phyloP scores from a whole-genome alignment of 345 rosid genomes.

The Aegle marmelos region DNA sequence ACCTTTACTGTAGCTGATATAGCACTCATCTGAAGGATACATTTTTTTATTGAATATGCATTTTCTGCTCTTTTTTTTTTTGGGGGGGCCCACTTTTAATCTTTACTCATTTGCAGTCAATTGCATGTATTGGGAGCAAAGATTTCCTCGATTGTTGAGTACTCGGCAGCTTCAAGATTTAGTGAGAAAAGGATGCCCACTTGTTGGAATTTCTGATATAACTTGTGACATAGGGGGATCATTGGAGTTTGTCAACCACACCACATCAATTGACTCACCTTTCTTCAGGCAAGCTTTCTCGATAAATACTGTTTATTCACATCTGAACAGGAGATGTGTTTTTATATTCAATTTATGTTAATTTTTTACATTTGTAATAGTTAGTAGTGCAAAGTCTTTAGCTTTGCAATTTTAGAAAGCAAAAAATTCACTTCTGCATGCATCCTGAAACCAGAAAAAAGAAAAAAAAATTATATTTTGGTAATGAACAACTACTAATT shows the following conservation, averaged over 20 bases:
- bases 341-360: not conserved
- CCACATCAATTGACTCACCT: conserved; percentile 78
- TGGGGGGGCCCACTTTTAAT: not conserved
- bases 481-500: not conserved
- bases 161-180: conserved; percentile 65
- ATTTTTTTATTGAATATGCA: not conserved
- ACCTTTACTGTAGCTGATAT: not conserved
- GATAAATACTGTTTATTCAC: not conserved
- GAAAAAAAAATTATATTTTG: not conserved
- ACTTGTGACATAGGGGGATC: conserved; percentile 92
- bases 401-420: not conserved
- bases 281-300: conserved; percentile 57
- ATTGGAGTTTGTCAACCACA: conserved; percentile 70
- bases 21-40: not conserved
- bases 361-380: not conserved
- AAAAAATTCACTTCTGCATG: not conserved
- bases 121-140: conserved; percentile 96
- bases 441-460: not conserved
- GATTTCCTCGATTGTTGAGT: conserved; percentile 77
- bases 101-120: conserved; percentile 50
- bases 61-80: not conserved
- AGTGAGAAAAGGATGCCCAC: conserved; percentile 57
- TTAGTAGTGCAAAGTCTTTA: not conserved
- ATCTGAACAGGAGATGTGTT: not conserved
- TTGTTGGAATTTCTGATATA: conserved; percentile 86